Evolutionary conservation across 805 yeast genomes (phyloP), one percentile per base, ranked within the genome.

Genomic region (Hanseniaspora guilliermondii): DNA sequence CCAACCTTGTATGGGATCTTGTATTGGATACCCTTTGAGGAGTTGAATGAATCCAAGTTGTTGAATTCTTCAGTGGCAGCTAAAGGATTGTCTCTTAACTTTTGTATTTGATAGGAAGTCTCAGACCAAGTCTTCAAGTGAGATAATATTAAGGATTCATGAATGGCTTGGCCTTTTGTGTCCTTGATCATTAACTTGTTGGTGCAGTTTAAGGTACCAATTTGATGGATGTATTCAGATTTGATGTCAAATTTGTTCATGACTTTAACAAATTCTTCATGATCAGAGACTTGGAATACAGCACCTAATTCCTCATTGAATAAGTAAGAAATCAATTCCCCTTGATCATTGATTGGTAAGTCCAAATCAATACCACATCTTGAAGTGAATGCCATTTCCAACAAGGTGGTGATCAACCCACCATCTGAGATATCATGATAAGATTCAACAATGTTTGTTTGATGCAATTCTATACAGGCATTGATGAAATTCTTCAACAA

Each of bases 381-480:
- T 33, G 91, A 89, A 45, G 97, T 96, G 71, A 93, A 93, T 0
- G 96, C 95, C 97, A 93, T 93, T 73, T 93, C 98, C 44, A 84
- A 71, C 46, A 86, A 73, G 9, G 97, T 82, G 44, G 85, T 82
- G 56, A 89, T 72, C 64, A 91, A 74, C 65, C 98, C 98, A 76
- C 98, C 98, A 68, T 93, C 98, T 22, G 96, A 86, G 64, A 91
- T 76, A 69, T 93, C 98, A 66, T 93, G 98, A 72, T 93, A 93
- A 4, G 97, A 85, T 65, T 82, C 75, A 14, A 93, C 57, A 42
- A 76, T 71, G 6, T 55, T 47, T 36, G 66, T 60, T 62, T 77
- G 74, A 66, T 93, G 99, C 63, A 93, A 74, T n/a, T 72, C 76
- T 56, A 83, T 73, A 57, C 87, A 70, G 14, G 94, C 74, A 47